Evolutionary conservation across 352 stramenopile genomes (phyloP).

Genomic region (Phytophthora citricola): DNA sequence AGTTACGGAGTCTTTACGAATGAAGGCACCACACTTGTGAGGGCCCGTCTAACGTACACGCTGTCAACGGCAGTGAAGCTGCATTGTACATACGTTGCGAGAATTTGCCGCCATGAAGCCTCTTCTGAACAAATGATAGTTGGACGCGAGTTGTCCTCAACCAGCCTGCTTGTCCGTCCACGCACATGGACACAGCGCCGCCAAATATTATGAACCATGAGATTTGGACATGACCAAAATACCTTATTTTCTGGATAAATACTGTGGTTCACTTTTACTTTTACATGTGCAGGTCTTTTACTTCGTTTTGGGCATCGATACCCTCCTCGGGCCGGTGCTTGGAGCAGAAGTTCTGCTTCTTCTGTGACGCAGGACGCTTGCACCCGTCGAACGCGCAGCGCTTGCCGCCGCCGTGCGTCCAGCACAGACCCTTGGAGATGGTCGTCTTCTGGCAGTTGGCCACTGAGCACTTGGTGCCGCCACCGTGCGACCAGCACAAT

Average conservation of each 20-base stretch:
- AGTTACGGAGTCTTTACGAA: no score
- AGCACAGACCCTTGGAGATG: conserved; percentile 52
- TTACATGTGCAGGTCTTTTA: background rate
- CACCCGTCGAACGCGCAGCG: conserved; percentile 40
- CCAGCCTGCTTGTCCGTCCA: background rate
- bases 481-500: conserved; percentile 86
- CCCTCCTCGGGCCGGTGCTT: conserved; percentile 19
- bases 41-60: no score
- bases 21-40: no score
- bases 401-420: conserved; percentile 53
- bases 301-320: background rate
- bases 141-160: background rate
- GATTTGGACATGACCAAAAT: no score
- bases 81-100: background rate
- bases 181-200: no score
- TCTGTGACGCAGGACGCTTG: conserved; percentile 58
- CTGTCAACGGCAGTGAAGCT: background rate
- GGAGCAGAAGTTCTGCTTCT: conserved; percentile 32
- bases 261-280: no score
- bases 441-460: conserved; percentile 40
- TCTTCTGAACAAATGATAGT: conserved; percentile 1
- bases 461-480: conserved; percentile 72
- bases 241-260: no score
- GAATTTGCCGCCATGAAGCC: background rate
- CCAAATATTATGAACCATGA: no score